These are phyloP conservation scores for Acanthamoeba castellanii DNA, from an alignment of 208 protist species.

Conservation along the genomic window DNA sequence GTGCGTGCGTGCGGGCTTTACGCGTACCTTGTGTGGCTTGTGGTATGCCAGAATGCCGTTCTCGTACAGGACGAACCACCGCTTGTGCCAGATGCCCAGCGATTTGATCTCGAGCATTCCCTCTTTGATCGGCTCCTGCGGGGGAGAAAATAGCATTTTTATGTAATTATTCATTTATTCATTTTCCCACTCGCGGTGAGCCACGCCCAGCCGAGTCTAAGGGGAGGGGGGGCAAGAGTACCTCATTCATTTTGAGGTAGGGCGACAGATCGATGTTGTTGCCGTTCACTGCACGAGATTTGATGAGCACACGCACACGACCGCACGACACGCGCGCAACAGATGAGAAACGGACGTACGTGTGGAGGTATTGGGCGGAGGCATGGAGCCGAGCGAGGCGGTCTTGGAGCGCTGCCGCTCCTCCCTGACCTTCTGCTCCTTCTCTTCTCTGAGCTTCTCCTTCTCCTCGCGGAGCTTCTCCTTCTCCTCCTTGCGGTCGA, in stretches of 20 bases:
- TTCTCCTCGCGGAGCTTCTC: conserved; percentile 12
- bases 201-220: too few relatives aligned
- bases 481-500: conserved; percentile 23
- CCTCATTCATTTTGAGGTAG: background rate
- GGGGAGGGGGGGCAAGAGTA: too few relatives aligned
- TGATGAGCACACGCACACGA: background rate
- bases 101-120: conserved; percentile 40
- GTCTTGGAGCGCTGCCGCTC: background rate
- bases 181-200: too few relatives aligned
- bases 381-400: background rate
- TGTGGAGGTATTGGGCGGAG: background rate
- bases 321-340: background rate
- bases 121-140: conserved; percentile 38
- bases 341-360: background rate
- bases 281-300: background rate
- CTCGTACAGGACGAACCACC: conserved; percentile 22
- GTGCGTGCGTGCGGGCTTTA: background rate
- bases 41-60: conserved; percentile 17
- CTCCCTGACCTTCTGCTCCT: background rate
- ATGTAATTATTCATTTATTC: background rate
- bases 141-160: background rate
- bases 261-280: conserved; percentile 43
- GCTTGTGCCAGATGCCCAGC: conserved; percentile 45
- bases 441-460: background rate
- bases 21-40: background rate